Conservation (phyloP, 1,284 basidiomycete genomes). For the Irpex sp. region DNA sequence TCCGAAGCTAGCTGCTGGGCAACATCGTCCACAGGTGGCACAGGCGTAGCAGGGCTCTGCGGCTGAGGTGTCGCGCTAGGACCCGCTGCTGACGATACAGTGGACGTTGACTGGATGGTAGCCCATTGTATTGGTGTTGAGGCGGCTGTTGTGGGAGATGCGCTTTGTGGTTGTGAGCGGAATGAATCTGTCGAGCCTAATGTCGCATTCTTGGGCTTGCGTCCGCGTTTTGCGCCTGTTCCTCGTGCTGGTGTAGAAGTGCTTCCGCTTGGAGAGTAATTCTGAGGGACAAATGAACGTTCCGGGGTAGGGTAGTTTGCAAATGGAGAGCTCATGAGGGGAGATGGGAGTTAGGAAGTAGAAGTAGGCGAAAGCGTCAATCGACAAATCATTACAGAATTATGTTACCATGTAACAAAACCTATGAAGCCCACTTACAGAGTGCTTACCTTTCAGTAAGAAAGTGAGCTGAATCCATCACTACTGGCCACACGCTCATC, state of each 20-base stretch:
- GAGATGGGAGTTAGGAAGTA: background rate
- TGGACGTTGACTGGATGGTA: slow-evolving; percentile 16
- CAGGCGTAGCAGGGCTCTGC: slow-evolving; percentile 2
- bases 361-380: background rate
- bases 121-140: slow-evolving; percentile 16
- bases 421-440: no score
- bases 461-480: background rate
- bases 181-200: slow-evolving; percentile 18
- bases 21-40: slow-evolving; percentile 8
- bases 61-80: slow-evolving; percentile 10
- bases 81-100: background rate
- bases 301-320: slow-evolving; percentile 23
- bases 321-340: slow-evolving; percentile 23
- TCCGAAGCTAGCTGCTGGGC: slow-evolving; percentile 10
- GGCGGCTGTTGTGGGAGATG: slow-evolving; percentile 14
- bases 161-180: slow-evolving; percentile 11
- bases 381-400: background rate
- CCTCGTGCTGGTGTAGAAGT: slow-evolving; percentile 27
- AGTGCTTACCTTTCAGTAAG: background rate
- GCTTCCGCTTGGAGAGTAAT: slow-evolving; percentile 24
- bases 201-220: slow-evolving; percentile 45
- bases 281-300: slow-evolving; percentile 29
- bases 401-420: background rate
- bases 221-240: slow-evolving; percentile 52
- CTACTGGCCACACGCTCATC: background rate